phyloP scores from a whole-genome alignment of 208 protist species.

The Acanthamoeba triangularis region DNA sequence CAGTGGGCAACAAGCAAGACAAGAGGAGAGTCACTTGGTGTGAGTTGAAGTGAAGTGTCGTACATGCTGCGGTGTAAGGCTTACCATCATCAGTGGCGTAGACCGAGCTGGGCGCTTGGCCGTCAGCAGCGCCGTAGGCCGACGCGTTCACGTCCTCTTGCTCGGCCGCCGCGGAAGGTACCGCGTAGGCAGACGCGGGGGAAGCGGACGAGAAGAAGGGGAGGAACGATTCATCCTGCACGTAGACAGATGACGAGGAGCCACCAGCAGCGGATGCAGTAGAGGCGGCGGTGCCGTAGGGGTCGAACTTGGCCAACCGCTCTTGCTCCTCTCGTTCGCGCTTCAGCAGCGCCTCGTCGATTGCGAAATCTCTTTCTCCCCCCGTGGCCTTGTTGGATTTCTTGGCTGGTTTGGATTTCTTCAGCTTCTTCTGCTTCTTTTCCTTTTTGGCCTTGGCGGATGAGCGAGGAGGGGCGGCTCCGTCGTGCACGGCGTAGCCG shows the following conservation, averaged over 20 bases:
- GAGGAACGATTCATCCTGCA: neutral
- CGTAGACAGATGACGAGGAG: neutral
- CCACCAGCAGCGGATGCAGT: neutral
- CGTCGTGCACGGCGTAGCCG: neutral
- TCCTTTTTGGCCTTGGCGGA: neutral
- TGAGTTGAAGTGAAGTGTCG: too few species aligned
- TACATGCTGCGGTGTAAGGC: neutral
- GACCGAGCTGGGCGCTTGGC: neutral
- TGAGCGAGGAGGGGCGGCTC: neutral
- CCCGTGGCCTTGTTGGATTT: neutral
- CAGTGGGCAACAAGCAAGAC: neutral
- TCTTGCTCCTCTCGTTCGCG: constrained; percentile 14
- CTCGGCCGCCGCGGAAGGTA: neutral
- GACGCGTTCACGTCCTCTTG: neutral
- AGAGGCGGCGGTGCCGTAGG: neutral
- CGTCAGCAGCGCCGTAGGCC: neutral
- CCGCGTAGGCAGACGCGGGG: neutral
- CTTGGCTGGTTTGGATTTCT: neutral
- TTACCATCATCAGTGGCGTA: neutral
- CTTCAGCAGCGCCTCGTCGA: neutral
- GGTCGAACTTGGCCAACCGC: neutral
- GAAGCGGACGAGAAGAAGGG: neutral
- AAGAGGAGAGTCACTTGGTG: neutral
- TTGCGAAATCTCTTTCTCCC: neutral
- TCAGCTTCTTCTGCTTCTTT: neutral